These are phyloP conservation scores for Trichopus zeylanicus DNA, from an alignment of 116 monocot species.

Conservation along the genomic window DNA sequence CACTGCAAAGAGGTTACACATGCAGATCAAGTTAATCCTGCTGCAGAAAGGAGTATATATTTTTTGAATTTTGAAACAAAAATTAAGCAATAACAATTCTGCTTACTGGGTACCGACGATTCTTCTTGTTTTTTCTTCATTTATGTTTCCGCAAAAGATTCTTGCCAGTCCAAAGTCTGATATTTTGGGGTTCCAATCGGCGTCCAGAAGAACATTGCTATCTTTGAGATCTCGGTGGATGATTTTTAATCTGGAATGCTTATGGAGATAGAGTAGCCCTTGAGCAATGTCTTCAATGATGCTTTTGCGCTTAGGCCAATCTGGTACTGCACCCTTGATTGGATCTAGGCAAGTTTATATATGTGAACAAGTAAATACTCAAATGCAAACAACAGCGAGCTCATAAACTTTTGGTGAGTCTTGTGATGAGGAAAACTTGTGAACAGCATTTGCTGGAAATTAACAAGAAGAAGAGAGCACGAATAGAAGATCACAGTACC, in stretches of 20 bases:
- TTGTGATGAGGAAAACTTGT: background rate
- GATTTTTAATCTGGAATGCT: slow-evolving; percentile 24
- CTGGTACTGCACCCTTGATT: slow-evolving; percentile 6
- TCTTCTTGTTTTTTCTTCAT: slow-evolving; percentile 14
- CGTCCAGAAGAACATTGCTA: slow-evolving; percentile 32
- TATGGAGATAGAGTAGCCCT: slow-evolving; percentile 35
- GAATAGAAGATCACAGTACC: background rate
- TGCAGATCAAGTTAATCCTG: no score
- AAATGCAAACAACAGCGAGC: no score
- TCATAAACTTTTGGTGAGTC: background rate
- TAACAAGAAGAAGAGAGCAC: background rate
- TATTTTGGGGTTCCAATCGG: slow-evolving; percentile 34
- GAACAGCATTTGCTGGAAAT: background rate
- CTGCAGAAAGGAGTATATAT: no score
- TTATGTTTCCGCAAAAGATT: slow-evolving; percentile 19
- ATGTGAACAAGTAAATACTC: no score
- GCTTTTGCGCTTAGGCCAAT: slow-evolving; percentile 23
- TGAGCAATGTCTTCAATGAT: slow-evolving; percentile 29
- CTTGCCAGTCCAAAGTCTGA: slow-evolving; percentile 41
- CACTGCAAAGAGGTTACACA: slow-evolving; percentile 20
- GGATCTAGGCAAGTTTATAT: background rate
- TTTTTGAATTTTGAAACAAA: background rate
- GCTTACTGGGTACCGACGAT: slow-evolving; percentile 39
- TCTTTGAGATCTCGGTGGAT: slow-evolving; percentile 38
- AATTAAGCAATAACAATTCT: background rate